These are phyloP conservation scores for Sporothrix mexicana DNA, from an alignment of 2,329 filamentous ascomycete genomes.

Conservation along the genomic window DNA sequence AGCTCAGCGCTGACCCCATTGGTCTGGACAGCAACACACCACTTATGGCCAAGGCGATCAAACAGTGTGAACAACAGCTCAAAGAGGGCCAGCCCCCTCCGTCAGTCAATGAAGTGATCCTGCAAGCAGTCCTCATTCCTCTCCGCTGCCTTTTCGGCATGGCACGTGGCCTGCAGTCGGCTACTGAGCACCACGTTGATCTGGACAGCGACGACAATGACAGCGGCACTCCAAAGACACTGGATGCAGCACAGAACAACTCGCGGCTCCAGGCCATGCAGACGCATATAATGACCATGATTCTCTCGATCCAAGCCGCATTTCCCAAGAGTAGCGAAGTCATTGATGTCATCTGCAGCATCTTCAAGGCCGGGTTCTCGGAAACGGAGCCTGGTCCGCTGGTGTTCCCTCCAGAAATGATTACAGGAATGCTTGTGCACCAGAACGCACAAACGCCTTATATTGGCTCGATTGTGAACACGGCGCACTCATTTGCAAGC, in stretches of 20 bases:
- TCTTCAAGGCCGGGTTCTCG: constrained; percentile 75
- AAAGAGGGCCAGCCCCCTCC: constrained; percentile 33
- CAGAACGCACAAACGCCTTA: constrained; percentile 66
- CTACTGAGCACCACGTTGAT: constrained; percentile 72
- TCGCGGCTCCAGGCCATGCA: constrained; percentile 49
- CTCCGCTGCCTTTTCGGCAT: constrained; percentile 73
- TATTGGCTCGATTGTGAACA: constrained; percentile 71
- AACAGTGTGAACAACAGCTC: constrained; percentile 36
- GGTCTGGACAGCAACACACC: constrained; percentile 29
- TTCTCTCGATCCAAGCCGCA: constrained; percentile 54
- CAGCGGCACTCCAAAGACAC: not conserved
- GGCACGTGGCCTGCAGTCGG: constrained; percentile 73
- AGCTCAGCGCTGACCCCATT: constrained; percentile 44
- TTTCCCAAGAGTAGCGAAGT: constrained; percentile 70
- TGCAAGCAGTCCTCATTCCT: constrained; percentile 60
- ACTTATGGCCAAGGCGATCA: constrained; percentile 39
- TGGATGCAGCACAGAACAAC: constrained; percentile 30
- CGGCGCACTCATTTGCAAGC: constrained; percentile 72
- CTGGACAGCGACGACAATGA: constrained; percentile 36
- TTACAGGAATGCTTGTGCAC: constrained; percentile 69
- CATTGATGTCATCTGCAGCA: constrained; percentile 72
- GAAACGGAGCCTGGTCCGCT: constrained; percentile 78
- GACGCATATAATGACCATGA: constrained; percentile 53
- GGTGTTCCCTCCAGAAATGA: constrained; percentile 69
- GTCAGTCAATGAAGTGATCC: constrained; percentile 51